Base-by-base conservation (phyloP, 2,329 filamentous ascomycete genomes). In the Alternaria triticina region DNA sequence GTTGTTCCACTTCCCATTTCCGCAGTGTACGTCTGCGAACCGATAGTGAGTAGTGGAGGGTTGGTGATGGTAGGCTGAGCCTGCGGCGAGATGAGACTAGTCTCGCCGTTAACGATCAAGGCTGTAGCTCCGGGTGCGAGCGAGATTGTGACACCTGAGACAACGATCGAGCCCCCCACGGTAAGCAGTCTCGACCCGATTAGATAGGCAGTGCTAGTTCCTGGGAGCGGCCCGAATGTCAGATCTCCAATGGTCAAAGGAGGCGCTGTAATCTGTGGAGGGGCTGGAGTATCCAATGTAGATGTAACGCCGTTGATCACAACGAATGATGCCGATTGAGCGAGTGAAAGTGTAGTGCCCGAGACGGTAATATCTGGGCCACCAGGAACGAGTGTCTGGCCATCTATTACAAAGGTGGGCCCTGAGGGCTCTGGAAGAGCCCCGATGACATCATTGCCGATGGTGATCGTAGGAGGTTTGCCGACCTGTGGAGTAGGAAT, bases 171-270 rank as follows among this genome's bases (percentile, higher is more conserved):
- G 9, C 79, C 80, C 12, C 81, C 82, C 0, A 82, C 79, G 1
- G 77, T 81, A 6, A 84, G 75, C 4, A 76, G 73, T 12, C 75
- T 69, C 4, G 76, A 77, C 22, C 72, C 74, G 44, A 84, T 78
- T 1, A 79, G 33, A 61, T 81, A 82, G 0, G 72, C 75, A 1
- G 76, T 76, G 9, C 78, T 78, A 10, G 71, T 61, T 6, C 76
- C 74, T 20, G 73, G 71, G 6, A 76, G 62, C n/a, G 77, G 68
- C 5, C 64, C 71, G 64, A 74, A 76, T 9, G 72, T 64, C 15
- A 54, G 62, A 40, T 72, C 67, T n/a, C 71, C 77, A 28, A 80
- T 69, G 3, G 74, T 77, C 20, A 80, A 61, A 9, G 72, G 71
- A 15, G 77, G 75, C 3, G 72, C 67, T 1, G 72, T 75, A 15